A percentile compares a stretch with the other conserved stretches of the same genome.
Conservation (phyloP, 2,329 filamentous ascomycete genomes). For the Penicillium sp. region DNA sequence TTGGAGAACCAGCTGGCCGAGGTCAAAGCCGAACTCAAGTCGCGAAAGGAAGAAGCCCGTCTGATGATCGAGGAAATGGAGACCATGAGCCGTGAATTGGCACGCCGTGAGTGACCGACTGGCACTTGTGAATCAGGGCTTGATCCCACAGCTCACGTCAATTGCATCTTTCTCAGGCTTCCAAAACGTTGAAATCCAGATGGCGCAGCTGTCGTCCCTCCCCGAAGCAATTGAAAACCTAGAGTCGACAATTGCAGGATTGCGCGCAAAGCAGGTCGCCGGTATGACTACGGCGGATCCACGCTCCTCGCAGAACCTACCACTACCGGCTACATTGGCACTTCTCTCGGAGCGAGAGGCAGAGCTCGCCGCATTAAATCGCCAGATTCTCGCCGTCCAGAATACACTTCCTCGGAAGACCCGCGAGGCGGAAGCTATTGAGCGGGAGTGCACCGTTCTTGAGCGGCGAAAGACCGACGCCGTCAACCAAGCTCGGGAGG, state of each 20-base stretch:
- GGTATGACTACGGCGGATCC: conserved; percentile 51
- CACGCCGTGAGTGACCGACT: conserved; percentile 42
- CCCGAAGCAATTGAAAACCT: conserved; percentile 49
- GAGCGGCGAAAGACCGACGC: conserved; percentile 42
- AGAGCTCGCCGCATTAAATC: conserved; percentile 37
- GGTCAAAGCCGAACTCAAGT: conserved; percentile 69
- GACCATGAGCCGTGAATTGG: conserved; percentile 59
- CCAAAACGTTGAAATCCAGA: conserved; percentile 49
- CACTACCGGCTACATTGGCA: conserved; percentile 36
- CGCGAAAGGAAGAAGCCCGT: conserved; percentile 71
- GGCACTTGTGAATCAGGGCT: neutral
- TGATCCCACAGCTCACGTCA: neutral
- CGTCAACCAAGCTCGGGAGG: conserved; percentile 44
- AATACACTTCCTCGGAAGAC: conserved; percentile 40
- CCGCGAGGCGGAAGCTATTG: conserved; percentile 40
- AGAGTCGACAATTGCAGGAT: conserved; percentile 43
- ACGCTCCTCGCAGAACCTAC: conserved; percentile 35
- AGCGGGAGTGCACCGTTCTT: conserved; percentile 39
- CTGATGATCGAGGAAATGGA: conserved; percentile 69
- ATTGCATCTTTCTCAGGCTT: conserved; percentile 39
- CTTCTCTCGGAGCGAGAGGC: conserved; percentile 37
- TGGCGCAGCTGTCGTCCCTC: conserved; percentile 45
- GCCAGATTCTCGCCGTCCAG: conserved; percentile 39
- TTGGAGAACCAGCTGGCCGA: conserved; percentile 64
- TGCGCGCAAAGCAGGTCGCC: conserved; percentile 55